These are phyloP conservation scores for Forsythia viridissima DNA, from an alignment of 257 asterid species.

Conservation along the genomic window DNA sequence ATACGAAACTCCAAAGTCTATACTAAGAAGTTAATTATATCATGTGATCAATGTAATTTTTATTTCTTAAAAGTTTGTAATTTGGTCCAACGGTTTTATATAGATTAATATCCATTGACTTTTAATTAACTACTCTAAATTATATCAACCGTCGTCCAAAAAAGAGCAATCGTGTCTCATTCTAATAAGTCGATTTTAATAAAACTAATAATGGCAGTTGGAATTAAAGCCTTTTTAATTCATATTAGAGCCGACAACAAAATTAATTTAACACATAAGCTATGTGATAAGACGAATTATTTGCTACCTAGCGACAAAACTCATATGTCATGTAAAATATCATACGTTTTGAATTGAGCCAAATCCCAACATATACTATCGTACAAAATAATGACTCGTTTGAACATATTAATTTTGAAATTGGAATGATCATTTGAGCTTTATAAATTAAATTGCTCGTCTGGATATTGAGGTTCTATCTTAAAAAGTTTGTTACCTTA, in stretches of 20 bases:
- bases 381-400: too few species aligned
- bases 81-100: conserved; percentile 9
- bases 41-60: neutral
- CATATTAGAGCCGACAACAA: conserved; percentile 19
- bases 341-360: too few species aligned
- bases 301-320: neutral
- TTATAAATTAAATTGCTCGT: too few species aligned
- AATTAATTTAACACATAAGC: conserved; percentile 23
- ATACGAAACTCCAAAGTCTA: neutral
- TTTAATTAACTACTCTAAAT: neutral
- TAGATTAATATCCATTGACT: conserved; percentile 1
- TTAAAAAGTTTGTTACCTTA: too few species aligned
- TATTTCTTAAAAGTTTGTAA: neutral
- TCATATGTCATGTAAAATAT: neutral
- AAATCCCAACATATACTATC: too few species aligned
- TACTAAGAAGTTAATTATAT: neutral
- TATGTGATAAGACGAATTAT: conserved; percentile 29
- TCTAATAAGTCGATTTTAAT: conserved; percentile 5
- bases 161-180: neutral
- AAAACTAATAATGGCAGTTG: conserved; percentile 14
- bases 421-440: too few species aligned
- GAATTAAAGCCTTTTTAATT: neutral
- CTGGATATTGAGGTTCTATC: too few species aligned
- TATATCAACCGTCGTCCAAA: neutral
- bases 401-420: too few species aligned